Evolutionary conservation across 768 basidiomycete genomes (phyloP), one percentile per base, ranked within the genome.

Genomic region (Phylloporus rhodoxanthus): DNA sequence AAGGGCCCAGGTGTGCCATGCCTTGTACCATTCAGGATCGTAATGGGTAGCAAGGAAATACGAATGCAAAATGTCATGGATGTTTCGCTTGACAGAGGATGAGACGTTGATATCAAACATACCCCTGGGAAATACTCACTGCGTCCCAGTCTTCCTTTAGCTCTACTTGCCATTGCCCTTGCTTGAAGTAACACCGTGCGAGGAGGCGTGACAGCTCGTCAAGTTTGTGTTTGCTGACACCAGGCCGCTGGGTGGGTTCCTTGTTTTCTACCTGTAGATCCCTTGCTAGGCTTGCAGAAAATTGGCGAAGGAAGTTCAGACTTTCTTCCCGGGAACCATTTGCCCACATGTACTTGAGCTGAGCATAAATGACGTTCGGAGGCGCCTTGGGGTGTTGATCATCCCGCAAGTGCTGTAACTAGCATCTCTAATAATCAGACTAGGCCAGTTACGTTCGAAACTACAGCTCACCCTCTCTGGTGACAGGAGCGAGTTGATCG

Each of bases 1-100:
- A 46, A 98, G 73, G 2, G 96, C 95, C 92, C 93, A 99, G 1
- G 91, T 92, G 62, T 99, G 96, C 94, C 94, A 98, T 15, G 95
- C 96, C 65, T 99, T 97, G 69, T 97, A 97, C 96, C 96, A 99
- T n/a, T 78, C 75, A 4, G 87, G 81, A 65, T 98, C 95, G 56
- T 90, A 90, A 58, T 87, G 84, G 2, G 96, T 98, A 0, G 96
- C 90, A 26, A 85, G 75, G 44, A 79, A 75, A 68, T 96, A 97
- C 4, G 89, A 83, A 55, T 84, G 80, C 7, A 99, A 71, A 48
- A 97, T 91, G 38, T 87, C 85, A 45, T 84, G 79, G 20, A 87
- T 80, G 50, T 90, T 85, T 53, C 84, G 75, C 90, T 93, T 60
- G 28, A 42, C 23, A 5, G 32, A 25, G 30, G n/a, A 26, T 66